Evolutionary conservation across 257 asterid genomes (phyloP).

Genomic region (Cordia subcordata): DNA sequence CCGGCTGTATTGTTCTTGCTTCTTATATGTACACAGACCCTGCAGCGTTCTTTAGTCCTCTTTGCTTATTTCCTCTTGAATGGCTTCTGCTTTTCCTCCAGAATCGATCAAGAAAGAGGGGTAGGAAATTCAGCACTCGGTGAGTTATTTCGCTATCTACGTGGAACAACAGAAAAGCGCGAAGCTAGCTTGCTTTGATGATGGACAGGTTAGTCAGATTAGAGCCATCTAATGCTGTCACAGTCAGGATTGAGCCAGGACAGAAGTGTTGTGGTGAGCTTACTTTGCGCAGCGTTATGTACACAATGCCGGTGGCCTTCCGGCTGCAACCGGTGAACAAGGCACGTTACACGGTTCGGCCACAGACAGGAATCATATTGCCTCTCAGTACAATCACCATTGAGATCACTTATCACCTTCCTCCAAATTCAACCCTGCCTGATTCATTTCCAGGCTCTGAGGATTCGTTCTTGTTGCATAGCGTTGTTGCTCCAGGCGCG

Average conservation of each 20-base stretch:
- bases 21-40: slow-evolving; percentile 19
- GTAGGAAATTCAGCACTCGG: neutral
- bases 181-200: too few species aligned
- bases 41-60: slow-evolving; percentile 3
- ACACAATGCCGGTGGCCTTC: slow-evolving; percentile 85
- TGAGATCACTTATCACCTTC: slow-evolving; percentile 46
- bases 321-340: slow-evolving; percentile 54
- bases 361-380: slow-evolving; percentile 65
- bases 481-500: slow-evolving; percentile 77
- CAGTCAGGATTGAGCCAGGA: slow-evolving; percentile 55
- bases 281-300: slow-evolving; percentile 66
- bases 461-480: slow-evolving; percentile 53
- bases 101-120: neutral
- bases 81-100: neutral
- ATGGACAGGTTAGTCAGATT: slow-evolving; percentile 73
- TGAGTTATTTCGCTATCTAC: too few species aligned
- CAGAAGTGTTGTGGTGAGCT: slow-evolving; percentile 45
- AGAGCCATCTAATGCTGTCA: slow-evolving; percentile 64
- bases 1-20: slow-evolving; percentile 40
- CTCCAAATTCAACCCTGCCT: slow-evolving; percentile 39
- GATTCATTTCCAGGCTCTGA: slow-evolving; percentile 50
- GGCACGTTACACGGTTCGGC: slow-evolving; percentile 41
- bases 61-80: neutral
- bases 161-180: too few species aligned
- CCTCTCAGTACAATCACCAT: slow-evolving; percentile 49